These are phyloP conservation scores for Eutrema yunnanense DNA, from an alignment of 345 rosid species.

Conservation along the genomic window DNA sequence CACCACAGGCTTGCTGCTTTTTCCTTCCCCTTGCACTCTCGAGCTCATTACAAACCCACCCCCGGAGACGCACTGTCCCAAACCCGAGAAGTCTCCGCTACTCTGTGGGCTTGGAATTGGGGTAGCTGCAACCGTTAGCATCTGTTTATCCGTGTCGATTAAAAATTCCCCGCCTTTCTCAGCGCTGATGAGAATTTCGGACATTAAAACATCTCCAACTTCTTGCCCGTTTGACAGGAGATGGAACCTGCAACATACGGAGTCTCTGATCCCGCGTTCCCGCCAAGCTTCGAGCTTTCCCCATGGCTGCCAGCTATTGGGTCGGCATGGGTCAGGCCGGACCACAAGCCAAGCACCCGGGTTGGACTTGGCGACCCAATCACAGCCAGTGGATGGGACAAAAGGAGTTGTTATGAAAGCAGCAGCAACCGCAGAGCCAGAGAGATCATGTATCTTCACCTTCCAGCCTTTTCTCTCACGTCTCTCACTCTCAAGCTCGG, in stretches of 20 bases:
- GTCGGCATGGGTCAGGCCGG: constrained; percentile 67
- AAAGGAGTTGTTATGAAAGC: constrained; percentile 98
- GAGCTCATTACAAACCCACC: constrained; percentile 95
- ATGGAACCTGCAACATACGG: constrained; percentile 80
- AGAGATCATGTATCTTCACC: constrained; percentile 95
- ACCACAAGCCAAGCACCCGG: constrained; percentile 97
- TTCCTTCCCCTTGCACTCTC: constrained; percentile 87
- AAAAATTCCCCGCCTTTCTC: constrained; percentile 93
- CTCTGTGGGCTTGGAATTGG: constrained; percentile 90
- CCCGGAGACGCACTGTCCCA: constrained; percentile 54
- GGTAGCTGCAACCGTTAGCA: constrained; percentile 51
- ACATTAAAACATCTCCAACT: constrained; percentile 72
- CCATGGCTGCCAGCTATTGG: constrained; percentile 98
- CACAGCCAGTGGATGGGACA: constrained; percentile 94
- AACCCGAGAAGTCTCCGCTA: constrained; percentile 78
- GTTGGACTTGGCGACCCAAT: constrained; percentile 96
- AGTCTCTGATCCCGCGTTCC: constrained; percentile 86
- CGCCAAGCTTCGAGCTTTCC: constrained; percentile 98
- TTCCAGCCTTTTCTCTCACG: constrained; percentile 97
- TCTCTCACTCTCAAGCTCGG: constrained; percentile 58
- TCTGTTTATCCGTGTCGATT: constrained; percentile 73
- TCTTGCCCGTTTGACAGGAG: constrained; percentile 74
- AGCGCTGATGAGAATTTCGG: constrained; percentile 71
- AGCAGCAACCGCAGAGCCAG: constrained; percentile 94
- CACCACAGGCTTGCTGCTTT: constrained; percentile 74